phyloP scores from a whole-genome alignment of 768 basidiomycete species.

The Suillus americanus region DNA sequence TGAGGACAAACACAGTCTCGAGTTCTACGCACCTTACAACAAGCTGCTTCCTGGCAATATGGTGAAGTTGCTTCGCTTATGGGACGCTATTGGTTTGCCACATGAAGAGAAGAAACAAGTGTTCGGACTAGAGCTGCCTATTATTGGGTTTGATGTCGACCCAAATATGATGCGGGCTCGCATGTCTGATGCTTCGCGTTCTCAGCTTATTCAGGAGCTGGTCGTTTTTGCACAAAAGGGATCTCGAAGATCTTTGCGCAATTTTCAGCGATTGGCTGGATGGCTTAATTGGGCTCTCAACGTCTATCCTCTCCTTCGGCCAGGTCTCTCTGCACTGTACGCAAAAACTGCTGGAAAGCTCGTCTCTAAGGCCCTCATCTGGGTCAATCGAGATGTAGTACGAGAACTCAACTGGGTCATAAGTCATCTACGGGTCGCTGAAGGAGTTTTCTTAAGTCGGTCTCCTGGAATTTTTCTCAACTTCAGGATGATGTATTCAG shows the following conservation, averaged over 20 bases:
- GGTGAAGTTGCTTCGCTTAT: slow-evolving; percentile 24
- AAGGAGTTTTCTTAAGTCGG: slow-evolving; percentile 25
- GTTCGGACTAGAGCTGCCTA: slow-evolving; percentile 17
- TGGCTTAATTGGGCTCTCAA: too few species aligned
- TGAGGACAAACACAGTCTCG: fast-evolving
- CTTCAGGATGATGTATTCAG: too few species aligned
- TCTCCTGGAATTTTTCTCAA: slow-evolving; percentile 12
- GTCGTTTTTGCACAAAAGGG: neutral
- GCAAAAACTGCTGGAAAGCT: too few species aligned
- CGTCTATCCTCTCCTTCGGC: too few species aligned
- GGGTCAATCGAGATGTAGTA: too few species aligned
- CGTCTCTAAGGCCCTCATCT: fast-evolving
- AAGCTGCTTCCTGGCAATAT: neutral
- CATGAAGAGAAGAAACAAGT: slow-evolving; percentile 35
- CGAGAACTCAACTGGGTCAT: too few species aligned
- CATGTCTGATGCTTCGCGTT: slow-evolving; percentile 11
- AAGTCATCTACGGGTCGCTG: neutral
- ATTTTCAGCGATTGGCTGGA: too few species aligned
- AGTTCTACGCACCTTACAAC: slow-evolving; percentile 1
- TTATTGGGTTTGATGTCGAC: slow-evolving; percentile 39
- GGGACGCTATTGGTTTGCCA: slow-evolving; percentile 31
- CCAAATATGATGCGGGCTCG: slow-evolving; percentile 23
- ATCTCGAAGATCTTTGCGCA: fast-evolving
- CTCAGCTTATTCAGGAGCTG: slow-evolving; percentile 19
- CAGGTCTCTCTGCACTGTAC: too few species aligned